These are phyloP conservation scores for Rhodocollybia butyracea DNA, from an alignment of 768 basidiomycete genomes.

Conservation along the genomic window DNA sequence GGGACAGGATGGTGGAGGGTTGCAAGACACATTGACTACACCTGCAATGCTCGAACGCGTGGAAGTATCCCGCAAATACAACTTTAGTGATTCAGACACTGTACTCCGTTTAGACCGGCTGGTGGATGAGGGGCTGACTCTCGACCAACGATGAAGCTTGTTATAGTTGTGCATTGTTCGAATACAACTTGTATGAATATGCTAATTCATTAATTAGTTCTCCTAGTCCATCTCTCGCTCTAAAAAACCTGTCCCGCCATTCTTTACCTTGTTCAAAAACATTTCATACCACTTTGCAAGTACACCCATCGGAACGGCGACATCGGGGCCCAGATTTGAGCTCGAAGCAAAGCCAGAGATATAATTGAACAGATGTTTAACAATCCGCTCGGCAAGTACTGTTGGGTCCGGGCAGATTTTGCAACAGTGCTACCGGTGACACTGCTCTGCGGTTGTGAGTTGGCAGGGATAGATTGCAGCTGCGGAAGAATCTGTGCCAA, in stretches of 20 bases:
- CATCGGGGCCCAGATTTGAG: conserved; percentile 42
- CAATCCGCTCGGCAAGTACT: conserved; percentile 62
- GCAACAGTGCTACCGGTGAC: not conserved
- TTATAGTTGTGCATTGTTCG: too few relatives aligned
- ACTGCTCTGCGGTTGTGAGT: conserved; percentile 17
- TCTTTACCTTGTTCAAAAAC: conserved; percentile 56
- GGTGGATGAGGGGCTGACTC: not conserved
- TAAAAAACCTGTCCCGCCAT: conserved; percentile 60
- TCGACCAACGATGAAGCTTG: not conserved
- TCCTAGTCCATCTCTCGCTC: conserved; percentile 39
- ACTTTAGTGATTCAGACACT: not conserved
- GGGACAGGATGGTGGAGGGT: not conserved
- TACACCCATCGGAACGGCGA: conserved; percentile 57
- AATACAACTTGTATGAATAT: too few relatives aligned
- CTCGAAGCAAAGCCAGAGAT: conserved; percentile 60
- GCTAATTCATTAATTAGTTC: not conserved
- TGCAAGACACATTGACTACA: too few relatives aligned
- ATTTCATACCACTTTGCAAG: conserved; percentile 72
- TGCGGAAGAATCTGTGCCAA: conserved; percentile 59
- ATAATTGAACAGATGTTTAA: conserved; percentile 75
- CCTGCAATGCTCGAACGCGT: not conserved
- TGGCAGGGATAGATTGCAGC: conserved; percentile 42
- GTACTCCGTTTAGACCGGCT: not conserved
- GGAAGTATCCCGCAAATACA: not conserved
- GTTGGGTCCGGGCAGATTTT: conserved; percentile 40